A percentile compares a stretch with the other conserved stretches of the same genome.
Conservation (phyloP, 805 yeast genomes). For the Zygoascus biomembranicola region DNA sequence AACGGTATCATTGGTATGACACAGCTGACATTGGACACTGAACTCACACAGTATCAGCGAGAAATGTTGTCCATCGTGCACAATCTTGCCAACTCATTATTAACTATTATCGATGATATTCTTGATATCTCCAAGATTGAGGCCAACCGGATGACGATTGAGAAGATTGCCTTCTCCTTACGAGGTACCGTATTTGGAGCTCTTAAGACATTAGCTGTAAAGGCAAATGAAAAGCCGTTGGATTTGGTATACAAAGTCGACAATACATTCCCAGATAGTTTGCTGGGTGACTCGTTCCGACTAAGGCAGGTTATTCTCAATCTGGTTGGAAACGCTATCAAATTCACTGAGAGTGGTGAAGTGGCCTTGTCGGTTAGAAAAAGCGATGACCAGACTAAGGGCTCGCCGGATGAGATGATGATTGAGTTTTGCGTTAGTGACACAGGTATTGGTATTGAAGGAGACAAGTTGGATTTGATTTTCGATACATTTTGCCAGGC, state of each 20-base stretch:
- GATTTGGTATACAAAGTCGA: conserved; percentile 77
- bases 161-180: conserved; percentile 76
- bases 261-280: conserved; percentile 77
- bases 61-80: conserved; percentile 88
- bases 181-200: conserved; percentile 89
- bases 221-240: conserved; percentile 78
- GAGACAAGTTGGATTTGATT: conserved; percentile 74
- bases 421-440: conserved; percentile 83
- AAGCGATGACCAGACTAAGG: conserved; percentile 32
- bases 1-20: conserved; percentile 94
- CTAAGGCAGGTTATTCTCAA: conserved; percentile 80
- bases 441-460: conserved; percentile 84
- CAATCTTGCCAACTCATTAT: conserved; percentile 73
- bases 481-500: conserved; percentile 91
- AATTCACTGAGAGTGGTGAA: conserved; percentile 75
- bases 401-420: conserved; percentile 39
- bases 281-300: conserved; percentile 84
- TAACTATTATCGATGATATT: conserved; percentile 84
- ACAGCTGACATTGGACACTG: conserved; percentile 79
- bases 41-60: conserved; percentile 81
- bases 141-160: conserved; percentile 89
- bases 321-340: conserved; percentile 83
- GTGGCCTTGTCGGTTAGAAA: conserved; percentile 69
- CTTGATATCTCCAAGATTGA: conserved; percentile 89
- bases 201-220: conserved; percentile 78